Evolutionary conservation across 1,284 basidiomycete species (phyloP).

Genomic region (Rhodotorula sp.): DNA sequence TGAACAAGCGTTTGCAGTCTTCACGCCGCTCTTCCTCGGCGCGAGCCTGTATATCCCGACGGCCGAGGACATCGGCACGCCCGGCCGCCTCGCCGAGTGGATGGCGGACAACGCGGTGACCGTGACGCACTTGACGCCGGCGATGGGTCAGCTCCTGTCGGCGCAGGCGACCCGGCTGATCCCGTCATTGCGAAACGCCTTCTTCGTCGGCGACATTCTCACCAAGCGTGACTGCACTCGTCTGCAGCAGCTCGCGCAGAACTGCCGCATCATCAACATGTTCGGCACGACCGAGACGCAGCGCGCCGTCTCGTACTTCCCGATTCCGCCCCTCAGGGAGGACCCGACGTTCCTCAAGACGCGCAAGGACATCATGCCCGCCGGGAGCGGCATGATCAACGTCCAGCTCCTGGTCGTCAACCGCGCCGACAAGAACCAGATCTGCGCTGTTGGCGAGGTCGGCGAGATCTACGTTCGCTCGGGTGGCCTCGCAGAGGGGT

Average conservation of each 20-base stretch:
- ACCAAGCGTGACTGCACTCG: slow-evolving; percentile 98
- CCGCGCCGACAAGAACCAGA: slow-evolving; percentile 80
- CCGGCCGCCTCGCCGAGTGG: slow-evolving; percentile 96
- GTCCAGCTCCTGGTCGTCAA: slow-evolving; percentile 98
- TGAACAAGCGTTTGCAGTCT: slow-evolving; percentile 62
- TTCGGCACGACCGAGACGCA: slow-evolving; percentile 99
- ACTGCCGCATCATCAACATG: slow-evolving; percentile 98
- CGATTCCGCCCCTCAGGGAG: slow-evolving; percentile 79
- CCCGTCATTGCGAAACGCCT: slow-evolving; percentile 82
- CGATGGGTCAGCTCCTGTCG: slow-evolving; percentile 98
- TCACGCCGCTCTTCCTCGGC: slow-evolving; percentile 97
- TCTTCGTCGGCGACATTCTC: slow-evolving; percentile 99
- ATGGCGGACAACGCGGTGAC: slow-evolving; percentile 90
- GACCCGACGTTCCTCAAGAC: slow-evolving; percentile 89
- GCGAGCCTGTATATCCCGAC: slow-evolving; percentile 95
- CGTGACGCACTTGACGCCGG: slow-evolving; percentile 94
- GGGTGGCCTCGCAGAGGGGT: slow-evolving; percentile 93
- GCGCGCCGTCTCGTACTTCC: slow-evolving; percentile 96
- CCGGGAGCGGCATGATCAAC: slow-evolving; percentile 96
- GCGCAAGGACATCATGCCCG: slow-evolving; percentile 98
- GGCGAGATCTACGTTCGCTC: slow-evolving; percentile 99
- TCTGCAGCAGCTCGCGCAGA: slow-evolving; percentile 87
- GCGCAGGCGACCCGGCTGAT: slow-evolving; percentile 91
- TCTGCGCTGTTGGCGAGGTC: slow-evolving; percentile 93
- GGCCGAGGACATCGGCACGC: slow-evolving; percentile 94